Base-by-base conservation (phyloP, 2,329 filamentous ascomycete genomes). In the Arachnomyces sp. region DNA sequence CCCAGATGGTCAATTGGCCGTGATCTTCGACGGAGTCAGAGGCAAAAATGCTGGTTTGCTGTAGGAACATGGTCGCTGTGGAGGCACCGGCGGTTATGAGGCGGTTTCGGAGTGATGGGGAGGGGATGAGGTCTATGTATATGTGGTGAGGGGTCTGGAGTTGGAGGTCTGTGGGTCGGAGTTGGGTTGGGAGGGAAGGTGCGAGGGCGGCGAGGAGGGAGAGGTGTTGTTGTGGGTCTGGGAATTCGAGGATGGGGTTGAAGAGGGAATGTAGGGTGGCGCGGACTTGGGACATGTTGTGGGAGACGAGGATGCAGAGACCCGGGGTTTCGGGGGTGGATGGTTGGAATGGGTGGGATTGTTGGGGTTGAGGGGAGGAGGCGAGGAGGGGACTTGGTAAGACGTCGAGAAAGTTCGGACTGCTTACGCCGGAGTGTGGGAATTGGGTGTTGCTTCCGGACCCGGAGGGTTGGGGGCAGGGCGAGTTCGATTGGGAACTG, bases 61-160 rank as follows among this genome's bases (percentile, higher is more conserved):
- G 46, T 32, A 67, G 46, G 40, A 68, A 68, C 14, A 52, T 52
- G 34, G 57, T 55, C 21, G 61, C 59, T 28, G 62, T 56, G n/a
- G 63, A 61, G 2, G 52, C 38, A 2, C 54, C 56, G 5, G 64
- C 52, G 12, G 47, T 50, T 42, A 67, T 57, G 5, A 68, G 49
- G 4, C 56, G 52, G 35, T 67, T 61, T 33, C 65, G 56, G n/a
- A 68, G 51, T 5, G 49, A 44, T 3, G 61, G 62, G 6, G 64
- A 67, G 8, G 65, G 62, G 13, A 68, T 54, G 53, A 67, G 53
- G 44, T 68, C 65, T 40, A 68, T 66, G 38, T 60, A 65, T 37
- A 58, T 62, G 45, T 63, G 63, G 41, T 68, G 65, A 12, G 63
- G 57, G 2, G 56, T 65, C 16, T 57, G 54, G 4, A 68, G 56